A percentile compares a stretch with the other conserved stretches of the same genome.
Evolutionary conservation across 345 rosid genomes (phyloP).

Genomic region (Aquilaria sinensis): DNA sequence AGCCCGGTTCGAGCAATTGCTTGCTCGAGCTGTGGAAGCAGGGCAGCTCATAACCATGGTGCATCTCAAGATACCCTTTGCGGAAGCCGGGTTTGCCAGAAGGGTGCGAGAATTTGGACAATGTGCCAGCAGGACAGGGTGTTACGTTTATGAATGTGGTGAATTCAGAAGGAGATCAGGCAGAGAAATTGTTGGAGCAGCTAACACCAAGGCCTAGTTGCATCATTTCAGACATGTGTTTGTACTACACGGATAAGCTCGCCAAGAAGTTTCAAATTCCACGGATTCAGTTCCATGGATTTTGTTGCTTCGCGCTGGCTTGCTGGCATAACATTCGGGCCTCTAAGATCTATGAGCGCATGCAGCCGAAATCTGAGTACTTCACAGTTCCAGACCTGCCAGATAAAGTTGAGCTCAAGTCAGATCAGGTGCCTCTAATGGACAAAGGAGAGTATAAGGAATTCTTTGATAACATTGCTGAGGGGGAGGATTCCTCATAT

Average conservation of each 20-base stretch:
- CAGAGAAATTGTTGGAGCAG: slow-evolving; percentile 28
- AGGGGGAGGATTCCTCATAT: slow-evolving; percentile 11
- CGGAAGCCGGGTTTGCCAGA: slow-evolving; percentile 14
- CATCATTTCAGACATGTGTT: slow-evolving; percentile 41
- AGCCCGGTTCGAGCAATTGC: slow-evolving; percentile 13
- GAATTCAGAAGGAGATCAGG: slow-evolving; percentile 15
- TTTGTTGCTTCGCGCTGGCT: slow-evolving; percentile 34
- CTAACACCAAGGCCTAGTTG: slow-evolving; percentile 37
- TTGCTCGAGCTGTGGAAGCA: slow-evolving; percentile 21
- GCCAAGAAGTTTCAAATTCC: slow-evolving; percentile 42
- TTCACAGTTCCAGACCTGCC: slow-evolving; percentile 26
- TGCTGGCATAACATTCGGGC: slow-evolving; percentile 19
- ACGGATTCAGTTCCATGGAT: slow-evolving; percentile 45
- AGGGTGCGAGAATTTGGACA: slow-evolving; percentile 29
- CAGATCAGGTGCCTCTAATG: slow-evolving; percentile 19
- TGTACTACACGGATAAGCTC: slow-evolving; percentile 29
- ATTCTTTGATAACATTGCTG: not conserved
- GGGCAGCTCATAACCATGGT: slow-evolving; percentile 23
- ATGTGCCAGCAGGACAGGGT: slow-evolving; percentile 12
- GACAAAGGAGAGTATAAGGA: slow-evolving; percentile 4
- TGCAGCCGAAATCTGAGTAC: slow-evolving; percentile 19
- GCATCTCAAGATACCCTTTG: slow-evolving; percentile 19
- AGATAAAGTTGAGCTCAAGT: slow-evolving; percentile 10
- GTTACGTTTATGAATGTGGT: slow-evolving; percentile 13
- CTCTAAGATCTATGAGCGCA: slow-evolving; percentile 6